Evolutionary conservation across 768 basidiomycete genomes (phyloP), one percentile per base, ranked within the genome.

Genomic region (Cantharellus cinnabarinus): DNA sequence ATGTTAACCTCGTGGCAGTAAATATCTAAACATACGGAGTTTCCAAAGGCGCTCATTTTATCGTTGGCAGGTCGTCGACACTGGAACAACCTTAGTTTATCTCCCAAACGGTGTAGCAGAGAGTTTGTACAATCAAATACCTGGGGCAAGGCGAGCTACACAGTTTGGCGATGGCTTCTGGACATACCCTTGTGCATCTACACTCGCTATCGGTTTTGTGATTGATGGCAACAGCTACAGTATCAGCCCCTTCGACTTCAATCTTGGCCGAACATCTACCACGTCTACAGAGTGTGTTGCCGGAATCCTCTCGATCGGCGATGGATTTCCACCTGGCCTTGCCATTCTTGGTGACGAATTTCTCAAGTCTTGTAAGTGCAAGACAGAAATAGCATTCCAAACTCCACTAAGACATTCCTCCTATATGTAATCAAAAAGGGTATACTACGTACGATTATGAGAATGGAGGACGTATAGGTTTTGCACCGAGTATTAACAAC

Each of bases 321-420:
- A 70, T 60, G 70, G 71, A 10, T 74, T 81, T 65, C 75, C 79
- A 14, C 58, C 70, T 41, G 70, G 78, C 65, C 69, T 85, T 35
- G 76, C 77, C 10, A 78, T 84, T 67, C 72, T 83, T 58, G 82
- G 79, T 1, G 80, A 76, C 66, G 76, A 74, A 63, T 82, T 84
- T 64, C 65, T 83, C 52, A 84, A 83, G 70, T 80, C 78, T 5
- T 84, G 82, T 48, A 29, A 10, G 44, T 48, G 10, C 29, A 10
- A 10, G 44, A 48, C 44, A 10, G 20, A 29, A 29, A 29, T 1
- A 29, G 20, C 20, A 29, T 29, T 29, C 20, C 20, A 29, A 29
- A 29, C 20, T 29, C 20, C 20, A 29, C 20, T 29, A 29, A 29
- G 20, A 29, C 0, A 29, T 29, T 29, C 20, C 20, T 29, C 20